Conservation (phyloP, 2,329 filamentous ascomycete species). For the Colletotrichum limetticola region DNA sequence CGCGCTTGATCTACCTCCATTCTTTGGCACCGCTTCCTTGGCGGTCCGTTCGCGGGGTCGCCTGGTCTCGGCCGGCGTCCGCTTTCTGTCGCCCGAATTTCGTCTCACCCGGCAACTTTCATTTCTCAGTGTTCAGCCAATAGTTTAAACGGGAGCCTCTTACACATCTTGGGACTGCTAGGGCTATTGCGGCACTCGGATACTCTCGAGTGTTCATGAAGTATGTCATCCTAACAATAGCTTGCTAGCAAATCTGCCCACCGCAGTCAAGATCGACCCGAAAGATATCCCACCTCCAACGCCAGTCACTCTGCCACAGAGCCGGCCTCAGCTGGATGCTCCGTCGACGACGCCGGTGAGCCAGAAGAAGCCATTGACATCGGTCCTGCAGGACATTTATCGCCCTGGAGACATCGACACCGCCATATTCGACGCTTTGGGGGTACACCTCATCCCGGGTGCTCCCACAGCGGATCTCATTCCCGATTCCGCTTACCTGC, state of each 20-base stretch:
- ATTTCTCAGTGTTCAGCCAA: neutral
- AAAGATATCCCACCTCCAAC: slow-evolving; percentile 68
- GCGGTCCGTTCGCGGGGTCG: slow-evolving; percentile 20
- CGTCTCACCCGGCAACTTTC: neutral
- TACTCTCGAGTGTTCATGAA: neutral
- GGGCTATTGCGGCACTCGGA: neutral
- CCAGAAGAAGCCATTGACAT: slow-evolving; percentile 53
- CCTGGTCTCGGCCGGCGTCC: slow-evolving; percentile 20
- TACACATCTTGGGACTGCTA: neutral
- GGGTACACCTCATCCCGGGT: slow-evolving; percentile 65
- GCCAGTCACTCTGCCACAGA: slow-evolving; percentile 62
- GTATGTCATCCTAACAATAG: slow-evolving; percentile 25
- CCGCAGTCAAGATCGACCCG: slow-evolving; percentile 48
- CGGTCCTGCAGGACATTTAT: slow-evolving; percentile 63
- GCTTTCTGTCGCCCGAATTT: neutral
- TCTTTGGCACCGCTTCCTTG: slow-evolving; percentile 7
- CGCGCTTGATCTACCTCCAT: slow-evolving; percentile 30
- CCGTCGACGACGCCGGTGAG: slow-evolving; percentile 33
- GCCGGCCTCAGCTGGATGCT: slow-evolving; percentile 43
- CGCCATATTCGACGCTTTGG: slow-evolving; percentile 66
- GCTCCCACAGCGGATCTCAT: slow-evolving; percentile 60
- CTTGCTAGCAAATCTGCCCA: slow-evolving; percentile 39
- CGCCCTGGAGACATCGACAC: slow-evolving; percentile 61
- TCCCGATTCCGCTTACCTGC: slow-evolving; percentile 63
- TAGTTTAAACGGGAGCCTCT: neutral